Base-by-base conservation (phyloP, 2,329 filamentous ascomycete species). In the Fusarium oligoseptatum region DNA sequence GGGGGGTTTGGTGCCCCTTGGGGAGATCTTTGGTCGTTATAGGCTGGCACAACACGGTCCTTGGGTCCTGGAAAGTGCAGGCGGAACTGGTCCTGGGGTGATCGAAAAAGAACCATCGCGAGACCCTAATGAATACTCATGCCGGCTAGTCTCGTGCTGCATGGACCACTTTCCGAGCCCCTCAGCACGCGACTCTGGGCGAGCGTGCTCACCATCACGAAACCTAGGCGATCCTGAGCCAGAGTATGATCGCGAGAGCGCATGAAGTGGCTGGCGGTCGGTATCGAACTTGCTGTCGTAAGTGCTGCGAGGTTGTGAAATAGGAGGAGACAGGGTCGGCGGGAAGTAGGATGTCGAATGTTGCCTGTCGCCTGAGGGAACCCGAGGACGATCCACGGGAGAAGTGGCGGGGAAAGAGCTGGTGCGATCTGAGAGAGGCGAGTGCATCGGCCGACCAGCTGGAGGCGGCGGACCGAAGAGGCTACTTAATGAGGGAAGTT, bases 401-500 rank as follows among this genome's bases (percentile, higher is more conserved):
- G 88, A 89, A 9, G 83, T 79, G 37, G 84, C 82, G 50, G 83
- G 77, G 50, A 85, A 84, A 41, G 84, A 79, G 20, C 81, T 81
- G n/a, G 84, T 83, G 27, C 86, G 85, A 37, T 89, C 88, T 22
- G 84, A 84, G 24, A 83, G 78, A 57, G 87, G 85, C 41, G 88
- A 88, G 68, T 85, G 83, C 60, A 85, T 76, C 29, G 86, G 82
- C 58, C 85, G 83, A 37, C 84, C 80, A 55, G 84, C 80, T 6
- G 86, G 81, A 12, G 86, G 83, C 7, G 87, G 86, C 7, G 87
- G 86, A 3, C 87, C 88, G 74, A 91, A 90, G 17, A 91, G 81
- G 74, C 88, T 90, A 80, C 87, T 90, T 73, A 91, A 76, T 7
- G 89, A 86, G 2, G 89, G 89, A 24, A 91, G 85, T 75, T 88